Conservation (phyloP, 176 grass and related monocot genomes). For the Avena eriantha region DNA sequence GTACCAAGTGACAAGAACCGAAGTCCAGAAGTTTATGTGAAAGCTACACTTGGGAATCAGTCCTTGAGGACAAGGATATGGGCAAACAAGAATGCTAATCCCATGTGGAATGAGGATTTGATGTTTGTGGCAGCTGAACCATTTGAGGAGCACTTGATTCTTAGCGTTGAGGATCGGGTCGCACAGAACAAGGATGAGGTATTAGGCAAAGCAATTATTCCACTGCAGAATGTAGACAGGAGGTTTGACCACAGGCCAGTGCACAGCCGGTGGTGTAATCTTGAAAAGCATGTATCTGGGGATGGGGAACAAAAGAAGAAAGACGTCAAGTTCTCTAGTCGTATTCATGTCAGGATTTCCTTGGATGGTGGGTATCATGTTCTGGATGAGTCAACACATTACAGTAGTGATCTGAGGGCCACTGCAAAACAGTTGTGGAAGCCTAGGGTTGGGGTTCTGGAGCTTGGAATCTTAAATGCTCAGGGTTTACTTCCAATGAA, state of each 20-base stretch:
- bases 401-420: slow-evolving; percentile 67
- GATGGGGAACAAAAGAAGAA: slow-evolving; percentile 61
- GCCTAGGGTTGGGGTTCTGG: slow-evolving; percentile 64
- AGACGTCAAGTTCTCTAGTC: slow-evolving; percentile 65
- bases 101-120: slow-evolving; percentile 76
- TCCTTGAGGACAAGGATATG: slow-evolving; percentile 51
- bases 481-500: slow-evolving; percentile 69
- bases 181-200: slow-evolving; percentile 66
- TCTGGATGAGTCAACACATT: slow-evolving; percentile 67
- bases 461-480: slow-evolving; percentile 66
- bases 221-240: slow-evolving; percentile 55
- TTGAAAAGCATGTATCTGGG: slow-evolving; percentile 50
- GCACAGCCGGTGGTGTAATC: slow-evolving; percentile 59
- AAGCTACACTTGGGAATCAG: slow-evolving; percentile 62
- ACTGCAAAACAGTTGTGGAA: slow-evolving; percentile 70
- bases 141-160: slow-evolving; percentile 68
- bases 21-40: slow-evolving; percentile 60
- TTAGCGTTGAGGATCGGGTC: slow-evolving; percentile 62
- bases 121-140: slow-evolving; percentile 75
- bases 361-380: slow-evolving; percentile 69
- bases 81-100: slow-evolving; percentile 48
- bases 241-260: slow-evolving; percentile 57
- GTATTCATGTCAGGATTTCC: slow-evolving; percentile 70
- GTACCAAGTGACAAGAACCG: slow-evolving; percentile 53
- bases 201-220: slow-evolving; percentile 54